These are phyloP conservation scores for Raffaelea ambrosiae DNA, from an alignment of 2,329 filamentous ascomycete genomes.

Conservation along the genomic window DNA sequence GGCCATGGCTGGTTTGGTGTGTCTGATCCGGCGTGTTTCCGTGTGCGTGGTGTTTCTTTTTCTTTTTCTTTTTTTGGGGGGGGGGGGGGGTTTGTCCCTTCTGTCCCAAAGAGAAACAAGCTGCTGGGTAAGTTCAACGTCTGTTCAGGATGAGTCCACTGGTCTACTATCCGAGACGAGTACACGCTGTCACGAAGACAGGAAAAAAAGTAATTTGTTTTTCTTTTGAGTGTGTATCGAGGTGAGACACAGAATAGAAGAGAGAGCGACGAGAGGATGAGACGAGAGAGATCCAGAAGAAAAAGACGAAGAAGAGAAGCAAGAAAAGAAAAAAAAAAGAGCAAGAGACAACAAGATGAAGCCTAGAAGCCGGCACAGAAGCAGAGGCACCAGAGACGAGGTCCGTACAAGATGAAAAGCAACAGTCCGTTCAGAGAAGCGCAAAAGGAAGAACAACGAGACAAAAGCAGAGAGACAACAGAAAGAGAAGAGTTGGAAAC, in stretches of 20 bases:
- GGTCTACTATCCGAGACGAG: constrained; percentile 5
- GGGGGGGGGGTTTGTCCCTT: not conserved
- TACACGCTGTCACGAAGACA: constrained; percentile 11
- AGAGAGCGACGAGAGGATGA: not conserved
- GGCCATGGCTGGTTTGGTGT: constrained; percentile 52
- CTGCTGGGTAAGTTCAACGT: not conserved
- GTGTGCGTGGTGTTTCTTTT: constrained; percentile 2
- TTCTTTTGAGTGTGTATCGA: constrained; percentile 4
- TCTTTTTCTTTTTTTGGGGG: too few relatives aligned
- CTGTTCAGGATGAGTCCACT: not conserved
- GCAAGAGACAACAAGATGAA: not conserved
- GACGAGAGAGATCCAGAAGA: not conserved
- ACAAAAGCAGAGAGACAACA: too few relatives aligned
- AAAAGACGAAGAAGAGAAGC: not conserved
- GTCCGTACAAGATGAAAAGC: not conserved
- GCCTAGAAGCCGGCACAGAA: not conserved
- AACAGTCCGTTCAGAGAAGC: too few relatives aligned
- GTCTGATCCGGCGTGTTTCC: not conserved
- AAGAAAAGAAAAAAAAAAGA: not conserved
- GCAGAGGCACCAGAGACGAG: not conserved
- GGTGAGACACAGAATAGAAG: not conserved
- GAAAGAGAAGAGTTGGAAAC: too few relatives aligned
- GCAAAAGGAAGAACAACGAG: too few relatives aligned
- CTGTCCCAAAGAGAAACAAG: too few relatives aligned
- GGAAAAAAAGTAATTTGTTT: not conserved